Evolutionary conservation across 2,329 filamentous ascomycete species (phyloP).

Genomic region (Aspergillus brasiliensis): DNA sequence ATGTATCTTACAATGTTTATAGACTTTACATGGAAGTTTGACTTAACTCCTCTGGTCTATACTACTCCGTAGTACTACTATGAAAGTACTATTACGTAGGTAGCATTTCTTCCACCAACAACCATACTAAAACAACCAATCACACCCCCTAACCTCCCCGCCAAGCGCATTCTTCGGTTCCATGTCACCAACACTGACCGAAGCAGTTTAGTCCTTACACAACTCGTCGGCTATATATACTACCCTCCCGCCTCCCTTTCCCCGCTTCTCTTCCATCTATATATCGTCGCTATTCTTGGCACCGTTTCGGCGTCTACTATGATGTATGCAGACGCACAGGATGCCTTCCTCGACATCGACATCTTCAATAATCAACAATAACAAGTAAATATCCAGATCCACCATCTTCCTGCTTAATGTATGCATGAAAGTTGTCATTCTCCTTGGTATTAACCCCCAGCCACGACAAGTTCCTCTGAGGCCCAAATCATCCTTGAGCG

Average conservation of each 20-base stretch:
- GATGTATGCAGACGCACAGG: background rate
- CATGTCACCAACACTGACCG: background rate
- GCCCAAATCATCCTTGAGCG: slow-evolving; percentile 6
- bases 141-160: background rate
- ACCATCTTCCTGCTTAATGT: background rate
- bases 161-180: background rate
- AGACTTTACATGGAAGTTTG: no score
- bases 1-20: background rate
- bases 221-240: background rate
- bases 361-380: no score
- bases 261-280: background rate
- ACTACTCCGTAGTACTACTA: background rate
- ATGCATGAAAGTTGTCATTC: background rate
- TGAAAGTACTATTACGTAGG: no score
- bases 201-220: background rate
- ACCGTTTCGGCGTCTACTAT: background rate
- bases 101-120: no score
- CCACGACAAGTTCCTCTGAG: slow-evolving; percentile 14
- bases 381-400: no score
- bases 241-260: background rate
- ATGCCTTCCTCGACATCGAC: no score
- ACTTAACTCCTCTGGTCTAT: no score
- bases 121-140: background rate
- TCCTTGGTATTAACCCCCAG: slow-evolving; percentile 22
- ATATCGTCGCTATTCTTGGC: background rate